Evolutionary conservation across 2,329 filamentous ascomycete genomes (phyloP), one percentile per base, ranked within the genome.

Genomic region (Aureobasidium leucospermi): DNA sequence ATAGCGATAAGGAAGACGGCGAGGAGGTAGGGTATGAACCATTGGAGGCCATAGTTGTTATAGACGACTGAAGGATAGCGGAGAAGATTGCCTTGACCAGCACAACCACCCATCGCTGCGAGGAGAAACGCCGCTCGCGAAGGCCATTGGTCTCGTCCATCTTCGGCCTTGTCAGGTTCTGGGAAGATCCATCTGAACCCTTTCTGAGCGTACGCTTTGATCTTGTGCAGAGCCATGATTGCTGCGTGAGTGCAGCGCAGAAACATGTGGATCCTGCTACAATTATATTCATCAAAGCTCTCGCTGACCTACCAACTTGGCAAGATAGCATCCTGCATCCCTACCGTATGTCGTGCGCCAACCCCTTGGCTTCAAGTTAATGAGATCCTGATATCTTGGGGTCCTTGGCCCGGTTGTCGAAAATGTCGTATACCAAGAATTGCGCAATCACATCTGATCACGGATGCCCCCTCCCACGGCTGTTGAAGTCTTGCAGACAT

Each of bases 31-130:
- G 81, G 81, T 16, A 84, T 78, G 67, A 82, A 84, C 81, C 81
- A 84, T 65, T 84, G 81, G 6, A 83, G 71, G 2, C 81, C 81
- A 59, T 81, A 76, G 67, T 84, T 84, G 71, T 83, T 84, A 75
- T 81, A 84, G 2, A 83, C 76, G 41, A 81, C 78, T 0, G 80
- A 83, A 2, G 81, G 81, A 61, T 83, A 84, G 31, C 81, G 75
- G 19, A 84, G 73, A 28, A 84, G 72, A 65, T 84, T 84, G 31
- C 81, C 81, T 71, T 82, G 80, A 49, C 81, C 81, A 1, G 79
- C 80, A 63, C 79, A 81, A 53, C 81, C 81, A 45, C 81, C 80
- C 80, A 83, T 83, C 2, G 80, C 78, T 16, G 81, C 81, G 29
- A 84, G 77, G 6, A 84, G 71, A 67, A 83, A 84, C 11, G 81